phyloP scores from a whole-genome alignment of 2,329 filamentous ascomycete species.

The Colletotrichum gloeosporioides region DNA sequence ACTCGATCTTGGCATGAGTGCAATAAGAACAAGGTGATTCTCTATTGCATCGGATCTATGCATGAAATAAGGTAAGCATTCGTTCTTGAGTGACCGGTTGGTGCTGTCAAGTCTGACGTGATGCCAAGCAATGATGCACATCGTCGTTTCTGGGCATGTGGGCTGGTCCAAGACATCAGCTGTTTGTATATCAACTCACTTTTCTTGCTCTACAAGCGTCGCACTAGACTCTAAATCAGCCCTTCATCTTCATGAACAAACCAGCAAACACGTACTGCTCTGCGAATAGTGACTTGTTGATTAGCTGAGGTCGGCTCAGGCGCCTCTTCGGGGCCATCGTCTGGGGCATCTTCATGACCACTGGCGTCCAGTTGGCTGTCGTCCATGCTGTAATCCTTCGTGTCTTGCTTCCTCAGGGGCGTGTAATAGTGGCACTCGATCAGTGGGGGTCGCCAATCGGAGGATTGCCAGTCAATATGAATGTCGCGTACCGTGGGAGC shows the following conservation, averaged over 20 bases:
- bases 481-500: neutral
- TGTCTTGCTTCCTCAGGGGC: neutral
- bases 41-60: conserved; percentile 41
- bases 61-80: neutral
- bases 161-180: neutral
- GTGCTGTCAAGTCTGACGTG: neutral
- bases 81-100: neutral
- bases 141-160: neutral
- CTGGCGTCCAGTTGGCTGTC: conserved; percentile 11
- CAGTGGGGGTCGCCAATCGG: neutral
- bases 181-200: conserved; percentile 26
- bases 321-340: conserved; percentile 1
- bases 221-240: conserved; percentile 26
- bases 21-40: conserved; percentile 42
- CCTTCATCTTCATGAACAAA: too few species aligned
- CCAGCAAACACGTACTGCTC: conserved; percentile 3
- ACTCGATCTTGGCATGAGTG: conserved; percentile 40
- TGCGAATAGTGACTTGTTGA: conserved; percentile 1
- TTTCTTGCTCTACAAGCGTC: conserved; percentile 37
- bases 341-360: conserved; percentile 12
- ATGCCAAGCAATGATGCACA: neutral
- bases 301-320: neutral
- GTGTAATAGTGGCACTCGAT: neutral
- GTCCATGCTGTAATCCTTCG: conserved; percentile 6
- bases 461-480: neutral